These are phyloP conservation scores for Pharus latifolius DNA, from an alignment of 176 grass and related monocot species.

Conservation along the genomic window DNA sequence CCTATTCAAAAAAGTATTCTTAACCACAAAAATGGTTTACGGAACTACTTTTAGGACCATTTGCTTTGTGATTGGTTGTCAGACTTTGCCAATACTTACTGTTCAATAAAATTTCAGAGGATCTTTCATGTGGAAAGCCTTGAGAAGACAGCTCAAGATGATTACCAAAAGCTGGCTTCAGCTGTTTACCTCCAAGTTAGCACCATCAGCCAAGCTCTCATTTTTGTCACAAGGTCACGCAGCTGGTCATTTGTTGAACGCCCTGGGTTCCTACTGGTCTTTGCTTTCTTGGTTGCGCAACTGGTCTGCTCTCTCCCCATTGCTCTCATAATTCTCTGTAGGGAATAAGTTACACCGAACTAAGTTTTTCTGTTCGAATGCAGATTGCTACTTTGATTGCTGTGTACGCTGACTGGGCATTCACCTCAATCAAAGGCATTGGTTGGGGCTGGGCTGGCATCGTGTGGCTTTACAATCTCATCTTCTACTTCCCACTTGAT, in stretches of 20 bases:
- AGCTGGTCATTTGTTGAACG: conserved; percentile 68
- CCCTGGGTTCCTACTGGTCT: conserved; percentile 43
- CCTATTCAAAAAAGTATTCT: background rate
- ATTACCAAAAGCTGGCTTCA: conserved; percentile 52
- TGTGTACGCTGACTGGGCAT: conserved; percentile 65
- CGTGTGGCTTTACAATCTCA: conserved; percentile 81
- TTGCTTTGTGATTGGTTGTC: too few species aligned
- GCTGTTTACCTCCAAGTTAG: conserved; percentile 69
- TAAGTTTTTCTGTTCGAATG: background rate
- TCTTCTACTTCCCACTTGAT: conserved; percentile 77
- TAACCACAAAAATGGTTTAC: background rate
- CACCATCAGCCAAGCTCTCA: conserved; percentile 69
- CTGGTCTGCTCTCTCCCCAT: conserved; percentile 20
- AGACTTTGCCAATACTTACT: background rate
- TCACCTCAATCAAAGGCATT: conserved; percentile 74
- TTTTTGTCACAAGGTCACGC: conserved; percentile 58
- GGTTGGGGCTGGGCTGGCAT: conserved; percentile 94
- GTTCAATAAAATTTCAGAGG: conserved; percentile 15
- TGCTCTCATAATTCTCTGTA: background rate
- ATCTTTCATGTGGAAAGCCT: conserved; percentile 66
- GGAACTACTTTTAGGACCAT: background rate
- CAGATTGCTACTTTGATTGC: conserved; percentile 85
- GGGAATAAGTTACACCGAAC: background rate
- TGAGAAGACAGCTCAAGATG: conserved; percentile 59
- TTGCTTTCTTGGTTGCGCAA: conserved; percentile 53